Conservation (phyloP, 345 rosid species). For the Rhodamnia argentea region DNA sequence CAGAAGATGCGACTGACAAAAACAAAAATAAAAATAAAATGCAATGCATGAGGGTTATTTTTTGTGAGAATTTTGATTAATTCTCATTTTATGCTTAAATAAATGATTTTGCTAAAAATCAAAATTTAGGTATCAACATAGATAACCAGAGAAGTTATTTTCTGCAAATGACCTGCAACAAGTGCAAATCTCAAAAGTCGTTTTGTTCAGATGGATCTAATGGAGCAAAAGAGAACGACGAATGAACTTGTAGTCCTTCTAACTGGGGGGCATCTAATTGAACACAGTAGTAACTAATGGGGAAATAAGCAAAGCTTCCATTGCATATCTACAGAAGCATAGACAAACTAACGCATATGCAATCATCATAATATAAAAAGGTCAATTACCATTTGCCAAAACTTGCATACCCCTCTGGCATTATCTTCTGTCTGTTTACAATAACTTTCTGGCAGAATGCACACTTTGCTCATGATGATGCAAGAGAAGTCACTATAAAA, state of each 20-base stretch:
- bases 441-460: background rate
- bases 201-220: background rate
- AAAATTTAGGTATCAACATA: too few relatives aligned
- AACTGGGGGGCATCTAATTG: background rate
- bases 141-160: conserved; percentile 62
- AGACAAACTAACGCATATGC: background rate
- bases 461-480: background rate
- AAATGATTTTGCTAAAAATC: too few relatives aligned
- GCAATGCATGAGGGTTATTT: too few relatives aligned
- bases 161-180: conserved; percentile 26
- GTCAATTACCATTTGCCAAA: background rate
- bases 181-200: background rate
- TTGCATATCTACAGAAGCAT: background rate
- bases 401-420: background rate
- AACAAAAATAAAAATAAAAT: too few relatives aligned
- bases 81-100: too few relatives aligned
- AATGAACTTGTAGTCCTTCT: background rate
- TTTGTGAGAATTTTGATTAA: too few relatives aligned
- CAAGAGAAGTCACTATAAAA: background rate
- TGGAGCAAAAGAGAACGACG: background rate
- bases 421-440: background rate
- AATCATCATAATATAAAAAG: background rate
- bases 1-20: too few relatives aligned
- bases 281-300: background rate
- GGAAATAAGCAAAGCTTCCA: background rate